Evolutionary conservation across 2,329 filamentous ascomycete species (phyloP).

Genomic region (Ambrosiella cleistominuta): DNA sequence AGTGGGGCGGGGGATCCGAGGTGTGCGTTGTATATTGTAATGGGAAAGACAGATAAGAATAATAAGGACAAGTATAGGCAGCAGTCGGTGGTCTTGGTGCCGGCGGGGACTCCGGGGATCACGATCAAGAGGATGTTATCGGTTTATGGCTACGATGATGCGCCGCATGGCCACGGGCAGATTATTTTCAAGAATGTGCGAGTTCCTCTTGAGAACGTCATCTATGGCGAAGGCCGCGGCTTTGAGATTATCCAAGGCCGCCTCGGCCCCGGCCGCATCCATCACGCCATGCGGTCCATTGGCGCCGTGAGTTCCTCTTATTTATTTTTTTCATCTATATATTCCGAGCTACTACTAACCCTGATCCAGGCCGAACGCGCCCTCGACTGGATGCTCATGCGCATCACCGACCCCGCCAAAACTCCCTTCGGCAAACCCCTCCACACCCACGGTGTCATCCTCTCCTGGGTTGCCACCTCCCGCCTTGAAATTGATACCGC

Average conservation of each 20-base stretch:
- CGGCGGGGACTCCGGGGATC: slow-evolving; percentile 62
- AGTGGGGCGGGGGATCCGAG: slow-evolving; percentile 84
- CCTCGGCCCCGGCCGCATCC: slow-evolving; percentile 86
- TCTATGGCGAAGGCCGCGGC: slow-evolving; percentile 80
- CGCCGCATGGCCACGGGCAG: slow-evolving; percentile 94
- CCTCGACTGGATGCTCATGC: slow-evolving; percentile 84
- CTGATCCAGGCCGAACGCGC: slow-evolving; percentile 54
- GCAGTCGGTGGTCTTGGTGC: slow-evolving; percentile 85
- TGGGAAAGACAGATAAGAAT: slow-evolving; percentile 73
- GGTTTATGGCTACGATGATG: slow-evolving; percentile 93
- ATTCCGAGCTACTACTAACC: not conserved
- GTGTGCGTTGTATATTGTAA: slow-evolving; percentile 87
- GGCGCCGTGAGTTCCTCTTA: slow-evolving; percentile 43
- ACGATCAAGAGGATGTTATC: slow-evolving; percentile 87
- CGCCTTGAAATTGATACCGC: slow-evolving; percentile 89
- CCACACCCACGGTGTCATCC: slow-evolving; percentile 77
- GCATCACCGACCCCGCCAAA: slow-evolving; percentile 83
- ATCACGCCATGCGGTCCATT: slow-evolving; percentile 93
- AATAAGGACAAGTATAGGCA: slow-evolving; percentile 70
- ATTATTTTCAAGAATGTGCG: slow-evolving; percentile 79
- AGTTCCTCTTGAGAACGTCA: slow-evolving; percentile 66
- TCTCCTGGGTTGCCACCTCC: slow-evolving; percentile 85
- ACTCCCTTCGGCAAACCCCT: slow-evolving; percentile 81
- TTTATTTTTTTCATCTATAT: not conserved
- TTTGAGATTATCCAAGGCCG: slow-evolving; percentile 98